These are phyloP conservation scores for Boletus edulis DNA, from an alignment of 768 basidiomycete genomes.

Conservation along the genomic window DNA sequence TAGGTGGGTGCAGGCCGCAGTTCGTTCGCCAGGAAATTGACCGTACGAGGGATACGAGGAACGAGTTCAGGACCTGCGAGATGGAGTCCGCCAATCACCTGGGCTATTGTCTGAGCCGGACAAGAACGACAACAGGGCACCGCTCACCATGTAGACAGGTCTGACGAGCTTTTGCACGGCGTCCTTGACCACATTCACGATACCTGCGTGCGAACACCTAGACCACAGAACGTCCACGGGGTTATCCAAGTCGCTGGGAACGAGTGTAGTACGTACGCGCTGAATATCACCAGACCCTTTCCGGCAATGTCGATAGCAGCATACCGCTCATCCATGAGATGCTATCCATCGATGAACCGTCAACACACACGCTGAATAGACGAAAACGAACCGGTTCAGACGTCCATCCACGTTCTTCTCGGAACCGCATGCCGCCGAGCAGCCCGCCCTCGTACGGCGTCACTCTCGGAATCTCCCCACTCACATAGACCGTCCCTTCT, in stretches of 20 bases:
- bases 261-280: slow-evolving; percentile 56
- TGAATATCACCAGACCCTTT: slow-evolving; percentile 81
- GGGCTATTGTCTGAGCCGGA: neutral
- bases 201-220: slow-evolving; percentile 77
- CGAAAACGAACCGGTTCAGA: slow-evolving; percentile 48
- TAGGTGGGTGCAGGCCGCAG: slow-evolving; percentile 64
- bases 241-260: neutral
- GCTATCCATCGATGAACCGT: slow-evolving; percentile 37
- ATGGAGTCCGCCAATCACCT: slow-evolving; percentile 83
- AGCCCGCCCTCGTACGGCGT: slow-evolving; percentile 69
- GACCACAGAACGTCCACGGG: neutral
- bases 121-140: neutral
- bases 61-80: slow-evolving; percentile 70
- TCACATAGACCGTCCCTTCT: slow-evolving; percentile 65
- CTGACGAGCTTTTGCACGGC: slow-evolving; percentile 59
- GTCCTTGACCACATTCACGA: slow-evolving; percentile 78
- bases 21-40: slow-evolving; percentile 63
- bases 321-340: slow-evolving; percentile 84
- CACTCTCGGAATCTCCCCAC: slow-evolving; percentile 75
- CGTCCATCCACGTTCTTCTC: slow-evolving; percentile 42
- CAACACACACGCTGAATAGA: neutral
- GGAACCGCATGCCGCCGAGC: slow-evolving; percentile 65
- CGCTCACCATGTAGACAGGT: slow-evolving; percentile 71
- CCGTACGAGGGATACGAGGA: slow-evolving; percentile 63
- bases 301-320: slow-evolving; percentile 73